Percentiles rank a stretch among this genome's conserved stretches.
These are phyloP conservation scores for Taiozyma sp. DNA, from an alignment of 1,139 yeast species.

Conservation along the genomic window DNA sequence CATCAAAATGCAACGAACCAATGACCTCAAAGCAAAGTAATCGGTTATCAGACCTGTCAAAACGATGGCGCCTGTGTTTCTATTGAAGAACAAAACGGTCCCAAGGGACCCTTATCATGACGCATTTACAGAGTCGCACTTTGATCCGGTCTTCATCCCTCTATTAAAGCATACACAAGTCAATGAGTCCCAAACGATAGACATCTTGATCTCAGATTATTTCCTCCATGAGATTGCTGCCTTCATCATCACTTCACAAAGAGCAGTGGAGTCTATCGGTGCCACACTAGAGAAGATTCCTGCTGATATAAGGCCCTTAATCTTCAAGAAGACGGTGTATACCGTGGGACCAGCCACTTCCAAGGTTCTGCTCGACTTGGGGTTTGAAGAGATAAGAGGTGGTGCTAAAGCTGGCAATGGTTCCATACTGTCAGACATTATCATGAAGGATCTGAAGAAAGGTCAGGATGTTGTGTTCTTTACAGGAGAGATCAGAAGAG, in stretches of 20 bases:
- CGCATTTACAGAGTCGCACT: conserved; percentile 31
- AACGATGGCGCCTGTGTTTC: conserved; percentile 6
- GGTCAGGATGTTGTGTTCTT: conserved; percentile 52
- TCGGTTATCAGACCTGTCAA: neutral
- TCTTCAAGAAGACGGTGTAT: conserved; percentile 53
- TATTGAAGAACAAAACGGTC: conserved; percentile 64
- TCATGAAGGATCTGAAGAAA: conserved; percentile 38
- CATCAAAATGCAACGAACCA: neutral
- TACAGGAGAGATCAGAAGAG: conserved; percentile 84
- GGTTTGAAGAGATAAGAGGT: conserved; percentile 69
- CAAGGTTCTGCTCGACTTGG: conserved; percentile 51
- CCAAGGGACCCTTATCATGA: conserved; percentile 63
- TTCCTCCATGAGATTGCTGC: conserved; percentile 41
- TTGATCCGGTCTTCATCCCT: conserved; percentile 56
- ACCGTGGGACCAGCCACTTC: conserved; percentile 94
- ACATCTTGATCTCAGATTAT: conserved; percentile 36
- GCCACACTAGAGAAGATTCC: conserved; percentile 34
- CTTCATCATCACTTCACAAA: conserved; percentile 81
- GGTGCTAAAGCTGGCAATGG: conserved; percentile 84
- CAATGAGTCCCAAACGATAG: conserved; percentile 39
- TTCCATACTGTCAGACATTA: conserved; percentile 56
- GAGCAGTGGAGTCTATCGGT: conserved; percentile 81
- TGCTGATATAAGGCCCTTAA: conserved; percentile 14
- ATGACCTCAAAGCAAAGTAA: neutral
- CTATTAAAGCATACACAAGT: conserved; percentile 59